Conservation (phyloP, 108 stramenopile genomes). For the Epithemia pelagica region DNA sequence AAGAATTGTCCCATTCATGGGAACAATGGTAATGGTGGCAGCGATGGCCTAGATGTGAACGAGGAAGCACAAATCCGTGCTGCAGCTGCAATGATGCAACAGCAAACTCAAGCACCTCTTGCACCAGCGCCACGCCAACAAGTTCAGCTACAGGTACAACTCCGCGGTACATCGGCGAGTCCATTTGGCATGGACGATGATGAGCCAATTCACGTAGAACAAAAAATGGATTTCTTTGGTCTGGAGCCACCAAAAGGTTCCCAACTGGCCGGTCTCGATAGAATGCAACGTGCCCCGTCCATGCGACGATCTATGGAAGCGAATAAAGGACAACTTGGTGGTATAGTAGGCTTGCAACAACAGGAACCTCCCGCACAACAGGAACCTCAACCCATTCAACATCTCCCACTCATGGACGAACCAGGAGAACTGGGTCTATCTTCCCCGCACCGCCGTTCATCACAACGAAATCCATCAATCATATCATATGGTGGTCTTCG, state of each 20-base stretch:
- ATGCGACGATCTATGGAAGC: background rate
- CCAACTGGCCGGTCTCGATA: background rate
- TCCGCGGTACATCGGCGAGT: background rate
- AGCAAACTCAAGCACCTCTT: background rate
- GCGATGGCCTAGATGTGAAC: background rate
- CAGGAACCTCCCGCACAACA: constrained; percentile 16
- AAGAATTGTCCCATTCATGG: constrained; percentile 21
- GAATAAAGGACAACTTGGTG: background rate
- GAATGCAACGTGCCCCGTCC: background rate
- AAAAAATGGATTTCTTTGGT: constrained; percentile 10
- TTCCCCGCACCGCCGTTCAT: background rate
- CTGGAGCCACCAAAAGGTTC: background rate
- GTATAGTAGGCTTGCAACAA: background rate
- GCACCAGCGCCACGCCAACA: background rate
- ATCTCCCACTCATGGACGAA: constrained; percentile 1
- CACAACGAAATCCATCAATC: constrained; percentile 25
- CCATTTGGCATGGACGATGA: constrained; percentile 1
- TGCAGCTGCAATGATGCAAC: background rate
- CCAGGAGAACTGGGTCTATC: background rate
- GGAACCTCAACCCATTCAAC: constrained; percentile 10
- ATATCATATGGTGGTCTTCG: constrained; percentile 43
- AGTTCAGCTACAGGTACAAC: background rate
- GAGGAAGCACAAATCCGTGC: background rate
- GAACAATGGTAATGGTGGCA: background rate
- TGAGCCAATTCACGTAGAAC: constrained; percentile 6